phyloP scores from a whole-genome alignment of 331 rosid species.

The Quercus phellos region DNA sequence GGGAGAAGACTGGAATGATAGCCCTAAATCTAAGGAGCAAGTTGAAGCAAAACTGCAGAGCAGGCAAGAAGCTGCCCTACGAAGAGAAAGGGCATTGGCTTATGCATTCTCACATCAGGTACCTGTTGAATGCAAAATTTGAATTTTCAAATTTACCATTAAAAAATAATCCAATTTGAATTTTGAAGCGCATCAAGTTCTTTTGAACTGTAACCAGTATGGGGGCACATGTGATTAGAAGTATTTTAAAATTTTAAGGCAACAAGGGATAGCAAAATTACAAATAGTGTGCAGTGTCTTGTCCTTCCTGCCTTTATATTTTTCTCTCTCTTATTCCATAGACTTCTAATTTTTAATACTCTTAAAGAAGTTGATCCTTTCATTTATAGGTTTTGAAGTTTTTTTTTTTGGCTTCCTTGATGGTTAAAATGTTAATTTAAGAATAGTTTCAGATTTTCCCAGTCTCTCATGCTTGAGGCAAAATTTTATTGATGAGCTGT shows the following conservation, averaged over 20 bases:
- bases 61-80: constrained; percentile 70
- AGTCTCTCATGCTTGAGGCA: not conserved
- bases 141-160: not conserved
- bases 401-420: not conserved
- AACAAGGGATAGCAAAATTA: not conserved
- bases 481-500: not conserved
- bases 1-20: constrained; percentile 66
- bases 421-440: not conserved
- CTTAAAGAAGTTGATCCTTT: not conserved
- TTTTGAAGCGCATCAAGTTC: not conserved
- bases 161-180: not conserved
- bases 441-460: not conserved
- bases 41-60: constrained; percentile 41
- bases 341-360: not conserved
- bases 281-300: not conserved
- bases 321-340: not conserved
- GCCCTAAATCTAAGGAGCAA: constrained; percentile 69
- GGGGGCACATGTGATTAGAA: not conserved
- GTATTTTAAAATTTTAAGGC: not conserved
- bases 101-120: constrained; percentile 88
- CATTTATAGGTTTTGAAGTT: not conserved
- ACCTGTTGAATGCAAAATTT: not conserved
- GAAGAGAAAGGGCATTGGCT: constrained; percentile 89
- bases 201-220: not conserved
- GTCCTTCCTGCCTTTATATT: not conserved